phyloP scores from a whole-genome alignment of 2,329 filamentous ascomycete genomes.

The Fusarium multiceps region DNA sequence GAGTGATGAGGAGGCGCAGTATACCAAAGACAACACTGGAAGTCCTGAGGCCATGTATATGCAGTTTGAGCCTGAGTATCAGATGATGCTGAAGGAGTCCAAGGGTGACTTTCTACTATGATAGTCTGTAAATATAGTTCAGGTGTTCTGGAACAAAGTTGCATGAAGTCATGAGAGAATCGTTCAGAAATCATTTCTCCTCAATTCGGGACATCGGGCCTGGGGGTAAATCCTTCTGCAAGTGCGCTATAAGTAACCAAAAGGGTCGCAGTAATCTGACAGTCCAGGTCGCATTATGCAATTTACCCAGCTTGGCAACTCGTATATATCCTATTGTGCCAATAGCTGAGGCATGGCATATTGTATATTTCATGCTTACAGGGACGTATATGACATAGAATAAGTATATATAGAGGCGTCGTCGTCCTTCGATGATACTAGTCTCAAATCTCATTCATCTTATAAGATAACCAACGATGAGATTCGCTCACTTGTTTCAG shows the following conservation, averaged over 20 bases:
- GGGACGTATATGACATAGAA: background rate
- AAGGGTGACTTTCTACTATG: conserved; percentile 36
- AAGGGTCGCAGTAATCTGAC: background rate
- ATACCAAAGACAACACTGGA: conserved; percentile 45
- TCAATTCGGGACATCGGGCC: background rate
- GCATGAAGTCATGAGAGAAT: background rate
- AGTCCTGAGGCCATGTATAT: conserved; percentile 43
- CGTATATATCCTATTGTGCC: background rate
- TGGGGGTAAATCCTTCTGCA: conserved; percentile 6
- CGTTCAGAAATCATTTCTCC: background rate
- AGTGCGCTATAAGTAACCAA: background rate
- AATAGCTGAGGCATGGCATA: background rate
- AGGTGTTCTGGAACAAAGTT: background rate
- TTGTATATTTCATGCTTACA: background rate
- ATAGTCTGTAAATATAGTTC: background rate
- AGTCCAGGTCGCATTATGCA: background rate
- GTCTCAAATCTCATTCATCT: background rate
- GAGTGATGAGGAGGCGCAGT: conserved; percentile 55
- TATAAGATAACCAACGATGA: background rate
- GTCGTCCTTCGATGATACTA: background rate
- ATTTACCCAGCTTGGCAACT: background rate
- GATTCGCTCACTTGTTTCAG: background rate
- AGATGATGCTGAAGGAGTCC: conserved; percentile 25
- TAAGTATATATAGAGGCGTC: background rate
- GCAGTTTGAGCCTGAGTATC: conserved; percentile 44